Evolutionary conservation across 208 protist genomes (phyloP), one percentile per base, ranked within the genome.

Genomic region (Wallacemonas sp.): DNA sequence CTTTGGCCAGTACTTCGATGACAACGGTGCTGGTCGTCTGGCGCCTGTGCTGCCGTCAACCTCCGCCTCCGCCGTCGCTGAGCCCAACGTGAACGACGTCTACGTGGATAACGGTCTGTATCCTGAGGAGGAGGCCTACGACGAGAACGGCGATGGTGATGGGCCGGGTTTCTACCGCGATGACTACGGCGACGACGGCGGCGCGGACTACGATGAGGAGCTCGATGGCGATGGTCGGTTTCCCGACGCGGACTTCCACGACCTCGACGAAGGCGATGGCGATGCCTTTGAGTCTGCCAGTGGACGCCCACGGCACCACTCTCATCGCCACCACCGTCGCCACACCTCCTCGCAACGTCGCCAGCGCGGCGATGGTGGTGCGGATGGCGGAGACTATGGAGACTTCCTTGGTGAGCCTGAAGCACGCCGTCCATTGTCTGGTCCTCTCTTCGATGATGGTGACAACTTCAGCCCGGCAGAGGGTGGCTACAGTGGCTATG

Each of bases 1-100:
- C 32, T 81, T 85, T 52, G 75, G 74, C n/a, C 69, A 72, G 16
- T 77, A 78, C 61, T 77, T 85, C 24, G 71, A 60, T 23, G 74
- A 75, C 36, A 75, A 80, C 44, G 55, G 32, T 21, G n/a, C 30
- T 3, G 14, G 19, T 4, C 24, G 9, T 19, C n/a, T 21, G 41
- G 14, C 2, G n/a, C 21, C 24, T 6, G 2, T 26, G 24, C 61
- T 23, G 56, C 12, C n/a, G 41, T 21, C 19, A 36, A 24, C 12
- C 30, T 44, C 56, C 16, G 33, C 66, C 36, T 26, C 36, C 3
- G n/a, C n/a, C n/a, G n/a, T n/a, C n/a, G n/a, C n/a, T n/a, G n/a
- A n/a, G n/a, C n/a, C n/a, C n/a, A n/a, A 52, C 33, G 47, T 70
- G 46, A 65, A 80, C 26, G 70, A 58, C 21, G 65, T 56, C 60